A percentile compares a stretch with the other conserved stretches of the same genome.
Conservation (phyloP, 2,329 filamentous ascomycete genomes). For the Chrysosporium keratinophilum region DNA sequence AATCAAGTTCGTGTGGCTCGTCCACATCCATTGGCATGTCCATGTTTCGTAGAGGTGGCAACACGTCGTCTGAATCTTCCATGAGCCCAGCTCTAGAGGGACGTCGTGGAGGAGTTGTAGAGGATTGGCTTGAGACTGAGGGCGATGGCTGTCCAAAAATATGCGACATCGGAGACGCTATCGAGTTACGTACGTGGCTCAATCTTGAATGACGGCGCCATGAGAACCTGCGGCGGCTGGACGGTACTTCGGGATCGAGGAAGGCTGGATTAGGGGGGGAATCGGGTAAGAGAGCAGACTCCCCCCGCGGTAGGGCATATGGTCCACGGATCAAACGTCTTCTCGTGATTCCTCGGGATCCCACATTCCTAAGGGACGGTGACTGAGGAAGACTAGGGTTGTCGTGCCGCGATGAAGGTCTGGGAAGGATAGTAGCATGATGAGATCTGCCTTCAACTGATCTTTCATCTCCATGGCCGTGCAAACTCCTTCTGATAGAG, state of each 20-base stretch:
- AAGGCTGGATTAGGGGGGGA: slow-evolving; percentile 21
- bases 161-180: slow-evolving; percentile 36
- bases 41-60: slow-evolving; percentile 30
- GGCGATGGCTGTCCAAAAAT: slow-evolving; percentile 33
- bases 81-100: slow-evolving; percentile 24
- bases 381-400: slow-evolving; percentile 28
- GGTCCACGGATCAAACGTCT: slow-evolving; percentile 32
- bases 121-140: slow-evolving; percentile 18
- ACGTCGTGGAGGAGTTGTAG: slow-evolving; percentile 23
- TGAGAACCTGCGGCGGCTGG: slow-evolving; percentile 26
- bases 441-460: slow-evolving; percentile 37
- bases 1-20: slow-evolving; percentile 34
- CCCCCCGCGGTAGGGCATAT: slow-evolving; percentile 32
- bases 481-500: slow-evolving; percentile 35
- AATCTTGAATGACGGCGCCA: slow-evolving; percentile 35
- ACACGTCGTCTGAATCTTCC: slow-evolving; percentile 27
- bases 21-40: slow-evolving; percentile 35
- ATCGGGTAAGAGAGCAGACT: slow-evolving; percentile 26
- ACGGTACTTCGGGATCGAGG: slow-evolving; percentile 21
- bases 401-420: slow-evolving; percentile 29
- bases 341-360: slow-evolving; percentile 32
- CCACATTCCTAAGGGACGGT: slow-evolving; percentile 32
- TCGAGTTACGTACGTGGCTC: slow-evolving; percentile 35
- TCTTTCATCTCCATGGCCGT: slow-evolving; percentile 39
- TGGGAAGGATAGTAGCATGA: slow-evolving; percentile 34